Evolutionary conservation across 805 yeast species (phyloP), one percentile per base, ranked within the genome.

Genomic region (Nakazawaea ambrosiae): DNA sequence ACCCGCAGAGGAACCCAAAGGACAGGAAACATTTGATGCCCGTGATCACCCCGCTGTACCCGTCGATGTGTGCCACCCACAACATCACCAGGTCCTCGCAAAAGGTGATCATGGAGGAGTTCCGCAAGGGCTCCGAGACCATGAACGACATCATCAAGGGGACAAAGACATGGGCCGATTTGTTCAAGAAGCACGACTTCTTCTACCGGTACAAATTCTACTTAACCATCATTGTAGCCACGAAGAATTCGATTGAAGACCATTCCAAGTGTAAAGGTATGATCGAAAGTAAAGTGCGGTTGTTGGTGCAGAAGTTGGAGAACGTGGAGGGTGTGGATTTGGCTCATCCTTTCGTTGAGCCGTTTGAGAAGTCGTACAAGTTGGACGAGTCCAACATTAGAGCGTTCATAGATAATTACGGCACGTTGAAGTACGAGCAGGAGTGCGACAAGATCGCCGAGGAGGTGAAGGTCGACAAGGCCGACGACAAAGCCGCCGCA

Each of bases 61-160:
- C 96, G 1, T 89, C 97, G 2, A 92, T 92, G 98, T 92, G 98
- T 62, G 96, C 98, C 0, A 92, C 98, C 1, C 98, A 92, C 57
- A 92, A 92, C 56, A 89, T 92, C 31, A 81, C 95, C 2, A 75
- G 73, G 14, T 87, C 97, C 0, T 90, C 97, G 0, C 90, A 86
- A 57, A 76, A 73, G 49, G 75, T 92, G 17, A 85, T 92, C 25
- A 53, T 87, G 54, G 56, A 66, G n/a, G 98, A 92, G 57, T 70
- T 92, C 47, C 61, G 68, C 41, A 75, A 96, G 46, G 97, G 95
- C 0, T 67, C 72, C 5, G 76, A 72, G 30, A 65, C 88, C 10
- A 75, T 86, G 65, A 76, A 68, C 46, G 84, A 78, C 19, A 83
- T 92, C 37, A 66, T 64, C 40, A 44, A 65, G 11, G 87, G 87